Conservation (phyloP, 2,329 filamentous ascomycete genomes). For the Hymenoscyphus infarciens region DNA sequence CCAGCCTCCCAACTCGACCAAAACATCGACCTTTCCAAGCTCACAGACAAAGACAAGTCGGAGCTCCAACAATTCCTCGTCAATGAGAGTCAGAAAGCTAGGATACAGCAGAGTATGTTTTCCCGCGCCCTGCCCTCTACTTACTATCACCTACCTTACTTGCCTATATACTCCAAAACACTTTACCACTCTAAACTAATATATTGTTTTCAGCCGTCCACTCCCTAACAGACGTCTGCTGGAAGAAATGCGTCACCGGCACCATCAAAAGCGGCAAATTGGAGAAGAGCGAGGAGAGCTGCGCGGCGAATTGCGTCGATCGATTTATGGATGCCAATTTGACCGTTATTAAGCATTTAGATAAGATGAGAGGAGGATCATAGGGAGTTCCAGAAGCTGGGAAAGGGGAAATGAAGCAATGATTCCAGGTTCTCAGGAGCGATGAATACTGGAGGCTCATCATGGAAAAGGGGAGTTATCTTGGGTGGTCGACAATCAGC, state of each 20-base stretch:
- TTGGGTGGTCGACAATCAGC: not conserved
- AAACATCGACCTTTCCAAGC: conserved; percentile 63
- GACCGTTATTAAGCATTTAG: conserved; percentile 79
- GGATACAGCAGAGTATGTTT: conserved; percentile 49
- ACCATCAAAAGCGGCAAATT: conserved; percentile 68
- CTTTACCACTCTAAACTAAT: too few species aligned
- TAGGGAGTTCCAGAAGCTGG: not conserved
- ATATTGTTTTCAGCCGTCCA: conserved; percentile 51
- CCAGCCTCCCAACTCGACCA: conserved; percentile 23
- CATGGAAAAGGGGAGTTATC: conserved; percentile 2
- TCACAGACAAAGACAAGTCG: conserved; percentile 77
- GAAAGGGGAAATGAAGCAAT: not conserved
- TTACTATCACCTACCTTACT: not conserved
- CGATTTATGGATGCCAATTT: conserved; percentile 88
- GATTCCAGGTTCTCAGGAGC: too few species aligned
- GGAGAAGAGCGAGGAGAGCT: conserved; percentile 74
- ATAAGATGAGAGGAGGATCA: conserved; percentile 49
- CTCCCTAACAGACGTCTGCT: conserved; percentile 74
- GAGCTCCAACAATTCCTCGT: conserved; percentile 84
- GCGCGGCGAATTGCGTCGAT: conserved; percentile 89
- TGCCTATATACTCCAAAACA: not conserved
- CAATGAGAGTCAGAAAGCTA: conserved; percentile 82
- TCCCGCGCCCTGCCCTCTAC: conserved; percentile 1
- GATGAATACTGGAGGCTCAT: not conserved
- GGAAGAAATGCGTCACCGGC: conserved; percentile 85